Percentiles rank a stretch among this genome's conserved stretches.
These are phyloP conservation scores for Croton setiger DNA, from an alignment of 441 rosid species.

Conservation along the genomic window DNA sequence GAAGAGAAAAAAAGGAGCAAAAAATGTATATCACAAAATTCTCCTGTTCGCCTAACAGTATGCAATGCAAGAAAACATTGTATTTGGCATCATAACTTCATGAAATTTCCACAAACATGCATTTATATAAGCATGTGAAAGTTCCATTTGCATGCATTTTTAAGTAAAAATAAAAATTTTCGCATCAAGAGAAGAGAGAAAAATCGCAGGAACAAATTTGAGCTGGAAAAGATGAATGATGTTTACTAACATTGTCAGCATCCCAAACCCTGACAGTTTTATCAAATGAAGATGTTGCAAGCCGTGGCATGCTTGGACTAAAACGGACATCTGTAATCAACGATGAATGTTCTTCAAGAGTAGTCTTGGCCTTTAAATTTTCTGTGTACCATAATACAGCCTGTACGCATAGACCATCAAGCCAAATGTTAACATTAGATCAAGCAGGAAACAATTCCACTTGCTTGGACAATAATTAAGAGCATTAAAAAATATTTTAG, in stretches of 20 bases:
- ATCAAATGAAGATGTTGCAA: constrained; percentile 93
- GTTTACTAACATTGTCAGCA: constrained; percentile 68
- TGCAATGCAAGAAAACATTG: not conserved
- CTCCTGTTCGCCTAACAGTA: not conserved
- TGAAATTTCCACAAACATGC: not conserved
- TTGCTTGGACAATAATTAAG: not conserved
- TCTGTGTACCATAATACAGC: constrained; percentile 82
- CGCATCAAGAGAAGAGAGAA: not conserved
- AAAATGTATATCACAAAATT: not conserved
- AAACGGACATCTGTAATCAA: constrained; percentile 88
- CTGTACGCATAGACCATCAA: constrained; percentile 35
- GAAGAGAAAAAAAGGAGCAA: not conserved
- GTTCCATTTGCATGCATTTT: not conserved
- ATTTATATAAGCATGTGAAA: not conserved
- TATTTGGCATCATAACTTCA: not conserved
- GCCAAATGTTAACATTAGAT: not conserved
- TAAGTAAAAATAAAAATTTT: not conserved
- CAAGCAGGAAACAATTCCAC: not conserved
- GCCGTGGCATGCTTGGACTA: constrained; percentile 82
- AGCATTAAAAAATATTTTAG: not conserved
- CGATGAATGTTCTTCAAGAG: constrained; percentile 75
- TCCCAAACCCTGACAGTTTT: constrained; percentile 96
- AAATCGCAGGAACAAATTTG: constrained; percentile 5
- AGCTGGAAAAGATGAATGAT: constrained; percentile 5
- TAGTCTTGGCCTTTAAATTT: constrained; percentile 57